Conservation (phyloP, 805 yeast genomes). For the Yarrowia bubula region DNA sequence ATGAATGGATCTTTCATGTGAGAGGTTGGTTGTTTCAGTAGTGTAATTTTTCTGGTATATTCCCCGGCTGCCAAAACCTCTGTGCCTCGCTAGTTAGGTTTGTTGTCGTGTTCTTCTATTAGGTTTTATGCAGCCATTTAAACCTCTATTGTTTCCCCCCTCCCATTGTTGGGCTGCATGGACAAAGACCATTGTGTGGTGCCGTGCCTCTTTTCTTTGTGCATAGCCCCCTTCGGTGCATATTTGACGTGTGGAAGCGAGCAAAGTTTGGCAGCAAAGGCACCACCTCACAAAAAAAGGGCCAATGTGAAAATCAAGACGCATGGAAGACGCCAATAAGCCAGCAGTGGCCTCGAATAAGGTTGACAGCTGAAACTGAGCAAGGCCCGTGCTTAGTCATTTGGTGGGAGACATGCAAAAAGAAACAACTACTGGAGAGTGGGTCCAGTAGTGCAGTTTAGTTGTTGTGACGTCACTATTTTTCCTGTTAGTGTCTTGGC, state of each 20-base stretch:
- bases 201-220: slow-evolving; percentile 8
- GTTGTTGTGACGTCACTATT: no score
- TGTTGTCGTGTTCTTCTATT: neutral
- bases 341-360: neutral
- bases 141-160: neutral
- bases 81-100: no score
- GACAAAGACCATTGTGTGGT: neutral
- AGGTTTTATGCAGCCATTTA: neutral
- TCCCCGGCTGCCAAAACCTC: no score
- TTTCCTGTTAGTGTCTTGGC: no score
- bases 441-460: no score
- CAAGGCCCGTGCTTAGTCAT: no score
- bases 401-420: no score
- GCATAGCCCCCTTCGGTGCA: neutral
- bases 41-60: no score
- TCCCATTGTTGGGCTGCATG: neutral
- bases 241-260: neutral
- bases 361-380: no score
- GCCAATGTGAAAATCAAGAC: neutral
- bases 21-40: no score
- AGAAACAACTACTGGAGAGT: no score
- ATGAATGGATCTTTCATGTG: neutral
- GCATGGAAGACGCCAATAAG: neutral
- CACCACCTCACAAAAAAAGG: no score
- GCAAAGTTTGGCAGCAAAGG: neutral